Base-by-base conservation (phyloP, 257 asterid genomes). In the Asclepias syriaca region DNA sequence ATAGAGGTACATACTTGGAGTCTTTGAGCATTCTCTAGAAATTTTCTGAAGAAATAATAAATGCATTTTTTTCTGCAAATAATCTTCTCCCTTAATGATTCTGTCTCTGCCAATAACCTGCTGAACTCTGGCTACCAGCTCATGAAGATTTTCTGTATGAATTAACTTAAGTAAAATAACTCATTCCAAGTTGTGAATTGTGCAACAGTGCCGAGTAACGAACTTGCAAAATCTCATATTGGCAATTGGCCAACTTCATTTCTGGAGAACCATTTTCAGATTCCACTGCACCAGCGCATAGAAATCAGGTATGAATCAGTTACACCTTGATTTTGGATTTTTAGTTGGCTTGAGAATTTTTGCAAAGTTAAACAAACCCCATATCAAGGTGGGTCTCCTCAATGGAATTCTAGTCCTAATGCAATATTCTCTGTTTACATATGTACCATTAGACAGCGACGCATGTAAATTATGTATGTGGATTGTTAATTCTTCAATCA, bases 1-100 rank as follows among this genome's bases (percentile, higher is more conserved):
- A 43, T 43, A 19, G 75, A 69, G 83, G 83, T 79, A 72, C 21
- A 3, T 27, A 16, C 27, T 63, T 34, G 68, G 39, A 63, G 45
- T 15, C 67, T 16, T 63, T 15, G 46, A 50, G 67, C 16, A 63
- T 5, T 63, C 6, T 63, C 8, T 18, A 11, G 24, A 8, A 60
- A 15, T 1, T 63, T 37, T 63, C 1, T 11, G 46, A 12, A 63
- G 40, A 18, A 18, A 37, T 32, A 49, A 14, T 34, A 2, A 16
- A 63, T 34, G 19, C 3, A 34, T 16, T 63, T 63, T 16, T 63
- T 63, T 43, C 27, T 8, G 68, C 66, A 61, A 61, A 2, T 21
- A 4, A 14, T 37, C 22, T 61, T 61, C 22, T 32, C 66, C 46
- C 37, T 61, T 11, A 29, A 59, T 13, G 43, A 0, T 59, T 34